phyloP scores from a whole-genome alignment of 2,329 filamentous ascomycete species.

The Talaromyces rugulosus region DNA sequence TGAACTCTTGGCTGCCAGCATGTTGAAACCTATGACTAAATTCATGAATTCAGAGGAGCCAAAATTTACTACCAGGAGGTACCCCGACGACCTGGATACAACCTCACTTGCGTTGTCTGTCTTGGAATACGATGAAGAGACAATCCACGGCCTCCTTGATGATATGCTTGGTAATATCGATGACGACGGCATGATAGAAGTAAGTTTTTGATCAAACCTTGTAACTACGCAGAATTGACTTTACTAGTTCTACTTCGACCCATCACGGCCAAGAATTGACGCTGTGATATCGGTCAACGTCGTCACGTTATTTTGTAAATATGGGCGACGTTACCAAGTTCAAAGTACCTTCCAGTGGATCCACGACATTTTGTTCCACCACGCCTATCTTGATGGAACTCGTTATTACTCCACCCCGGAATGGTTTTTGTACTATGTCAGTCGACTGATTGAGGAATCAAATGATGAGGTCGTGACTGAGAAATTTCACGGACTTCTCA shows the following conservation, averaged over 20 bases:
- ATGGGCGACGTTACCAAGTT: slow-evolving; percentile 23
- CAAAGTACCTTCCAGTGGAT: slow-evolving; percentile 23
- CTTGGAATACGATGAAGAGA: neutral
- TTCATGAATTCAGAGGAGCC: neutral
- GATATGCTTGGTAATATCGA: neutral
- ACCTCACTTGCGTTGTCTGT: neutral
- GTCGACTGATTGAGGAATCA: slow-evolving; percentile 16
- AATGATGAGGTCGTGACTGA: slow-evolving; percentile 6
- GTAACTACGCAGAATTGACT: too few relatives aligned
- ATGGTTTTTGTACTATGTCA: slow-evolving; percentile 29
- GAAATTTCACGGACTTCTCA: neutral
- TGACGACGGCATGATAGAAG: neutral
- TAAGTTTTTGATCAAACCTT: neutral
- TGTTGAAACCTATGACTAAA: neutral
- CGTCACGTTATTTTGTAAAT: slow-evolving; percentile 27
- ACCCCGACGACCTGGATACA: neutral
- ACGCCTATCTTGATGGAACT: slow-evolving; percentile 29
- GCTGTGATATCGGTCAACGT: slow-evolving; percentile 30
- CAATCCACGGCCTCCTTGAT: neutral
- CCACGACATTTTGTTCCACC: slow-evolving; percentile 16
- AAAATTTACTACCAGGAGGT: neutral
- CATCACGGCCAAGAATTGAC: slow-evolving; percentile 21
- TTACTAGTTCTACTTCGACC: slow-evolving; percentile 28
- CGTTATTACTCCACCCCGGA: slow-evolving; percentile 29
- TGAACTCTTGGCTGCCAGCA: too few relatives aligned